Evolutionary conservation across 176 grass and related monocot genomes (phyloP), one percentile per base, ranked within the genome.

Genomic region (Leersia perrieri): DNA sequence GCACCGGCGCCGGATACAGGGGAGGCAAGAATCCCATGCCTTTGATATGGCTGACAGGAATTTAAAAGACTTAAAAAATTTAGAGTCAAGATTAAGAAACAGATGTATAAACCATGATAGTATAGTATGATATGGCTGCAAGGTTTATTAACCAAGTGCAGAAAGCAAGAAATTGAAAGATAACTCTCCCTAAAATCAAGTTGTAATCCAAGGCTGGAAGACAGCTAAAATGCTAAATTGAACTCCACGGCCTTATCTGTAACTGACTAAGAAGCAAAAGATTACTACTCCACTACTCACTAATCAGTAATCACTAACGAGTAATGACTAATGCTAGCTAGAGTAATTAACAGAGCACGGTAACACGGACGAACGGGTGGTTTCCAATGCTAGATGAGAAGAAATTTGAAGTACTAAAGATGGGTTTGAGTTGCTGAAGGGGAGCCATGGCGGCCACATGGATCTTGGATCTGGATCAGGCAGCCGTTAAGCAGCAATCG

Each of bases 401-500:
- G 66, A n/a, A 35, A 41, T 22, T 26, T 22, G 26, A 65, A 53
- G 39, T 20, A n/a, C n/a, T 34, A 9, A 51, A 55, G n/a, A 47
- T 26, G 74, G 66, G 58, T 30, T 82, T 30, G 33, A 60, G 42
- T 78, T 35, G 66, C 35, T 66, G 22, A 26, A 72, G 49, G 15
- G 68, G 32, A 62, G 2, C 58, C 58, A 38, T 32, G 22, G 6
- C 40, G 22, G 6, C 36, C 55, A 53, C 38, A 5, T 33, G 77
- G 77, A 60, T 33, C 40, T 26, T 7, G 79, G 73, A 77, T 87
- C 86, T 79, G 68, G 68, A 83, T 93, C 85, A 91, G 67, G 45
- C 72, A 80, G 82, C 47, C 53, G 88, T 64, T 51, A 33, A 33
- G 83, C 64, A 80, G 89, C 94, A 92, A 63, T 36, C 74, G 36